phyloP scores from a whole-genome alignment of 1,139 yeast species.

The Geotrichum fermentans region DNA sequence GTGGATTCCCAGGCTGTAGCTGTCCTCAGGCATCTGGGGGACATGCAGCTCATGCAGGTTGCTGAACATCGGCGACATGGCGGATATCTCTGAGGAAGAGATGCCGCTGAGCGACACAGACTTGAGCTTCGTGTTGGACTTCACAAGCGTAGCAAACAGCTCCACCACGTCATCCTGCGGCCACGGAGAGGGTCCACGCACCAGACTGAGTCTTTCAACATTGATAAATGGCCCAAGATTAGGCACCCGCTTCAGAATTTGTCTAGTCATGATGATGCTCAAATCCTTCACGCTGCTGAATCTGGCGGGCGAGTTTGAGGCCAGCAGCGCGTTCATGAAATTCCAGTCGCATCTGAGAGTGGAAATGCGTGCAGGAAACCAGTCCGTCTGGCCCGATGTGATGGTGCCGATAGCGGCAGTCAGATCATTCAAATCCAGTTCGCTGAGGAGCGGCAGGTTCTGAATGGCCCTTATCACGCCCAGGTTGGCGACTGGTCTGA shows the following conservation, averaged over 20 bases:
- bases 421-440: conserved; percentile 10
- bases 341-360: conserved; percentile 16
- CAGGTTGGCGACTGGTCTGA: conserved; percentile 4
- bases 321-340: conserved; percentile 5
- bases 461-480: conserved; percentile 1
- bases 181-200: conserved; percentile 17
- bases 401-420: background rate
- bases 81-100: conserved; percentile 9
- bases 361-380: conserved; percentile 8
- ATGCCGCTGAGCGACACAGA: conserved; percentile 6
- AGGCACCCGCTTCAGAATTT: background rate
- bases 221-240: background rate
- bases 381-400: background rate
- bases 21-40: conserved; percentile 12
- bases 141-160: background rate
- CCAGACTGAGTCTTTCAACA: conserved; percentile 1
- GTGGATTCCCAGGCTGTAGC: conserved; percentile 8
- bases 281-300: background rate
- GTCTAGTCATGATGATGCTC: conserved; percentile 10
- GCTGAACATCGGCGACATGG: conserved; percentile 5
- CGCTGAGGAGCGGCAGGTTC: conserved; percentile 4
- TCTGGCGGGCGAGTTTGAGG: conserved; percentile 2
- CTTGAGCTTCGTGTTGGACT: background rate
- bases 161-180: conserved; percentile 9
- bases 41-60: background rate